These are phyloP conservation scores for Pneumocystis murina DNA, from an alignment of 1,139 yeast species.

Conservation along the genomic window DNA sequence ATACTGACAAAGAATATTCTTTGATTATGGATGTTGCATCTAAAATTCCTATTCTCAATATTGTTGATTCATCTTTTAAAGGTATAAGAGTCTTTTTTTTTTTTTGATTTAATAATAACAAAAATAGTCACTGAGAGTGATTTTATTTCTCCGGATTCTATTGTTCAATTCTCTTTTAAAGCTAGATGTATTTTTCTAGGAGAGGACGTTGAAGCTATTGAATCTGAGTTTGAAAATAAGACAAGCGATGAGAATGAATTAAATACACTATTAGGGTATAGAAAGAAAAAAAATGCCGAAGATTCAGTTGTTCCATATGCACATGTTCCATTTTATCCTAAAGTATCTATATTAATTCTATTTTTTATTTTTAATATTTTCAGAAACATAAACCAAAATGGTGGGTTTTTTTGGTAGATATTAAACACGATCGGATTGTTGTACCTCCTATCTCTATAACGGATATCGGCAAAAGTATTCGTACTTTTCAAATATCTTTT, in stretches of 20 bases:
- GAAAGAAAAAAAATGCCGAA: constrained; percentile 3
- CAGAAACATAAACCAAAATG: constrained; percentile 8
- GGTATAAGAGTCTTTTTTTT: constrained; percentile 3
- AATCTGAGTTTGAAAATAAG: background rate
- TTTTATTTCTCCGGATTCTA: constrained; percentile 58
- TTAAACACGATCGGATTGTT: constrained; percentile 12
- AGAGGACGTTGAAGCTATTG: background rate
- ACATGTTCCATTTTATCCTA: constrained; percentile 1
- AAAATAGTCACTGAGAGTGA: constrained; percentile 65
- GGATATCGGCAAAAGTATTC: constrained; percentile 6
- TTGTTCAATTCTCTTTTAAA: constrained; percentile 59
- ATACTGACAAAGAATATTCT: constrained; percentile 32
- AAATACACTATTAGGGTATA: background rate
- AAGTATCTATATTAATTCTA: background rate
- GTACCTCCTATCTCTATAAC: constrained; percentile 10
- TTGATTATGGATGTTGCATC: constrained; percentile 46
- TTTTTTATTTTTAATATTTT: constrained; percentile 7
- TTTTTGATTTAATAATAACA: background rate
- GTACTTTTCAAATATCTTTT: constrained; percentile 10
- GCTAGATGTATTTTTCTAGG: constrained; percentile 34
- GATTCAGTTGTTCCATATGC: background rate
- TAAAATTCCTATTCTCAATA: constrained; percentile 52
- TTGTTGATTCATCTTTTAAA: constrained; percentile 56
- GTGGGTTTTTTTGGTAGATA: constrained; percentile 12
- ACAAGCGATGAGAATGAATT: background rate